Base-by-base conservation (phyloP, 1,284 basidiomycete genomes). In the Trichosporon sp. region DNA sequence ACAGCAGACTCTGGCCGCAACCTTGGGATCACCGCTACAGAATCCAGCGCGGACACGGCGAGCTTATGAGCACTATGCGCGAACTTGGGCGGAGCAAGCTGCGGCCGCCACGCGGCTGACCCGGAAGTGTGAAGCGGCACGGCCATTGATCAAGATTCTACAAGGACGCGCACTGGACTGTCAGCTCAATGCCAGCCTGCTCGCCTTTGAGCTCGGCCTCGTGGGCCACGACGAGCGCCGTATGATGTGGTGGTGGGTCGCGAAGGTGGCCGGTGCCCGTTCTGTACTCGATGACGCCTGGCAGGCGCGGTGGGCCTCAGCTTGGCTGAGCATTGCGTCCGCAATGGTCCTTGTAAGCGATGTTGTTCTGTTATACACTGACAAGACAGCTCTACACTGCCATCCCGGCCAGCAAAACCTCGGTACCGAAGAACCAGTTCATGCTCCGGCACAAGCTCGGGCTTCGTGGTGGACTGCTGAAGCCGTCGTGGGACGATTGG, bases 181-280 rank as follows among this genome's bases (percentile, higher is more conserved):
- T 59, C 66, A 75, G 3, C 69, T 79, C 1, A 69, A 74, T 23
- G 72, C 71, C 2, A 63, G 69, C 2, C 49, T 77, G 13, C 64
- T 71, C 0, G 71, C 70, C 0, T 68, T 65, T 6, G 70, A 71
- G 4, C 49, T 71, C 10, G 68, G 69, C 3, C 66, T 78, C 2
- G 64, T 74, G 19, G 57, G 58, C 1, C 37, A 29, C 3, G 44
- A 57, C 19, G 76, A 78, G 59, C 69, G 70, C 31, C 52, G 63
- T 19, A 64, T 66, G 14, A 54, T 67, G 9, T 77, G 77, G 76
- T 78, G 77, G 74, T 77, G 73, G 73, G 66, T 76, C 3, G 54
- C 62, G 2, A 58, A 32, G 1, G 44, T 66, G 8, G 59, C 65
- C 4, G 21, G 49, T 1, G 56, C 52, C 9, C 64, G 66, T 3